Evolutionary conservation across 2,329 filamentous ascomycete species (phyloP), one percentile per base, ranked within the genome.

Genomic region (Fusarium globosum): DNA sequence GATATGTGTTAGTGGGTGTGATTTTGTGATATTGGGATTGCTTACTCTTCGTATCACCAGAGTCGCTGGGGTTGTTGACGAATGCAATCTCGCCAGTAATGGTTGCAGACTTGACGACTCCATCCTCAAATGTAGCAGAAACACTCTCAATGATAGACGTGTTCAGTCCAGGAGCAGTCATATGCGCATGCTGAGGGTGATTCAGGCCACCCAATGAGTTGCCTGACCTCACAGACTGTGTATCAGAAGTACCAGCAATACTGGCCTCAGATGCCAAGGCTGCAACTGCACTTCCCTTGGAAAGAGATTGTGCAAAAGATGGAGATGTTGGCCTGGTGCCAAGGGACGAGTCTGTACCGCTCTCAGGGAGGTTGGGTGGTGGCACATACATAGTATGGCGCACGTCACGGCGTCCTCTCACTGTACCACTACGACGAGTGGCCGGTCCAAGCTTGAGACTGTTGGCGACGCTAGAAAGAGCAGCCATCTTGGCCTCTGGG

Each of bases 121-220:
- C 93, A 39, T 92, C 89, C 64, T 95, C 92, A 79, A 98, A 97
- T 60, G 90, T 90, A 20, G 93, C 94, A 69, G 91, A 96, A n/a
- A 98, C 90, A 0, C 93, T 96, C 82, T 99, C 96, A 57, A 98
- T 93, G 62, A 98, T 89, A 20, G 96, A 98, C 7, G 93, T 91
- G 81, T 94, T 96, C 11, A 99, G 86, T 6, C 96, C 96, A 2
- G 93, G 90, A 15, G 90, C 89, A 60, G 92, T 89, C 83, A 97
- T 87, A 23, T 98, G 95, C 2, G 94, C 92, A 80, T 99, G 96
- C 77, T 91, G 92, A 58, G 90, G 85, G n/a, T 93, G 89, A 8
- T 88, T 88, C 48, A 92, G 85, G 49, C 91, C 90, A 74, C 90
- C 91, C 46, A 96, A 84, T 5, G 95, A 97, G 72, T 94, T 93